These are phyloP conservation scores for Sphagnum fallax DNA, from an alignment of 228 moss, liverwort and hornwort species.

Conservation along the genomic window DNA sequence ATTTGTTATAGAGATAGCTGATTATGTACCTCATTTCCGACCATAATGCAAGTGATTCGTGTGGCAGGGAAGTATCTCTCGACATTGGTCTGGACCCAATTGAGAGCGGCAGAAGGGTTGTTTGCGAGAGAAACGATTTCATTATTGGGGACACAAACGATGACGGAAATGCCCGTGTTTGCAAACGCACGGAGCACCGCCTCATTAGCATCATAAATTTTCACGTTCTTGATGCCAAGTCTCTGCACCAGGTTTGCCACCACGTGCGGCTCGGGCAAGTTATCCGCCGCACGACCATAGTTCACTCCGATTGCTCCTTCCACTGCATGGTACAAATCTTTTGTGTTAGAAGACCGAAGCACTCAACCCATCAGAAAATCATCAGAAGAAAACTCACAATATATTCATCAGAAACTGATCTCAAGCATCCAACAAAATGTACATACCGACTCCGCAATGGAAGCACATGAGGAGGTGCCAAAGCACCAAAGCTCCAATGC, in stretches of 20 bases:
- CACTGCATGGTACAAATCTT: not conserved
- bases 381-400: no score
- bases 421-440: no score
- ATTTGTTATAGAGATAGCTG: not conserved
- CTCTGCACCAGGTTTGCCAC: conserved; percentile 6
- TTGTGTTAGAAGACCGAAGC: no score
- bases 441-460: no score
- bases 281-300: conserved; percentile 5
- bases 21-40: conserved; percentile 36
- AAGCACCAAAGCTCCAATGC: no score
- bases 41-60: conserved; percentile 30
- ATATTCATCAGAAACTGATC: no score
- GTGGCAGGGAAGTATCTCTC: conserved; percentile 1
- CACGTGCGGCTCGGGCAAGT: not conserved
- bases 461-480: no score
- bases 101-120: not conserved
- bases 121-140: conserved; percentile 1
- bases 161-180: conserved; percentile 5
- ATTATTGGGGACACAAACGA: conserved; percentile 9
- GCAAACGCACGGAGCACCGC: conserved; percentile 1
- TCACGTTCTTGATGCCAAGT: conserved; percentile 8
- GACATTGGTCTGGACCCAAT: conserved; percentile 3
- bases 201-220: conserved; percentile 5
- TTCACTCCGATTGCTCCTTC: conserved; percentile 11
- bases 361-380: no score